phyloP scores from a whole-genome alignment of 495 filamentous ascomycete species.

The Neurospora sp. region DNA sequence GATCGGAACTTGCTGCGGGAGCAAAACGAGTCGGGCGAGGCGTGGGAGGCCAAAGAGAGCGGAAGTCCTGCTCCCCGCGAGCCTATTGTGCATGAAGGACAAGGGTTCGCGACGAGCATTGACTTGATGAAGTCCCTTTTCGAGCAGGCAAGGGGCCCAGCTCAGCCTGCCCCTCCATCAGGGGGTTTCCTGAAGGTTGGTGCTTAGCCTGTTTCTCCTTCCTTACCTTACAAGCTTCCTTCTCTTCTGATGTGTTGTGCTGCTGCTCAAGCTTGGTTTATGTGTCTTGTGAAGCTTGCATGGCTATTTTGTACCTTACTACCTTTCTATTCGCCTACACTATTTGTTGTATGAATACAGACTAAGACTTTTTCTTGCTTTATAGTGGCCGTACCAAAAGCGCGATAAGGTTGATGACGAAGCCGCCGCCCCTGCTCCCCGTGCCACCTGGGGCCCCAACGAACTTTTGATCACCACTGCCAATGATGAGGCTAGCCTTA shows the following conservation, averaged over 20 bases:
- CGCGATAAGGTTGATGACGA: conserved; percentile 53
- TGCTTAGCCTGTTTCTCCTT: conserved; percentile 55
- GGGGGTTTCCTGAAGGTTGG: conserved; percentile 39
- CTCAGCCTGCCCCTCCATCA: conserved; percentile 30
- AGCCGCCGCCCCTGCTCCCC: conserved; percentile 46
- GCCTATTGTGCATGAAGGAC: conserved; percentile 35
- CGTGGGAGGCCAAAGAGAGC: conserved; percentile 25
- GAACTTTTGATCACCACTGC: conserved; percentile 58
- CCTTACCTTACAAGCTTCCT: conserved; percentile 43
- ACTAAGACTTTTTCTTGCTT: conserved; percentile 31
- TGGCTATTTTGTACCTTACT: conserved; percentile 16
- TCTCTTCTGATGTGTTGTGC: conserved; percentile 14
- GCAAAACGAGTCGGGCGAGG: conserved; percentile 33
- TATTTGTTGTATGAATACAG: conserved; percentile 19
- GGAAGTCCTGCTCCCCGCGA: conserved; percentile 23
- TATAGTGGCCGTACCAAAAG: conserved; percentile 83
- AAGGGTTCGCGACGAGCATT: conserved; percentile 65
- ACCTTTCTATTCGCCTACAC: conserved; percentile 12
- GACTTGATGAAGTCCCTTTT: conserved; percentile 90
- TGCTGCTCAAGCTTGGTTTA: conserved; percentile 1
- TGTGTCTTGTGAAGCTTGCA: not conserved
- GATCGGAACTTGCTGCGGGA: conserved; percentile 51
- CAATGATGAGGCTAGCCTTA: conserved; percentile 13
- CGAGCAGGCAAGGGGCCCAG: conserved; percentile 45
- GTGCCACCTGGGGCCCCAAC: conserved; percentile 67